These are phyloP conservation scores for Spergularia marina DNA, from an alignment of 148 eudicot species.

Conservation along the genomic window DNA sequence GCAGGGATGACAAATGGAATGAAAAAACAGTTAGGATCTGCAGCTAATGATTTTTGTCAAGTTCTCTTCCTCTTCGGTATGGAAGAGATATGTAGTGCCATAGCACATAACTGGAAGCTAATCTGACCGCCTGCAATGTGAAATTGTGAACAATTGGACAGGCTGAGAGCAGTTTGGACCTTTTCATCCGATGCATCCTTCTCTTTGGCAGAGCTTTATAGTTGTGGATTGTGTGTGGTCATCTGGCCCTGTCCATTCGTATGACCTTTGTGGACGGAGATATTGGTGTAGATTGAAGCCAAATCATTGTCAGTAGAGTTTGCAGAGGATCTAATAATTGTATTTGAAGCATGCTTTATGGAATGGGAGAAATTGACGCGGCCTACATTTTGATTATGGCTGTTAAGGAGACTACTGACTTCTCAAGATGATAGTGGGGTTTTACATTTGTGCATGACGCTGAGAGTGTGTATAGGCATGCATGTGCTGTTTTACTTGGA, in stretches of 20 bases:
- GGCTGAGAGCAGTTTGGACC: neutral
- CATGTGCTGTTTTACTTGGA: neutral
- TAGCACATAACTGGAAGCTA: neutral
- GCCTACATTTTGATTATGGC: neutral
- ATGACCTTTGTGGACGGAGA: neutral
- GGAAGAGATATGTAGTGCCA: neutral
- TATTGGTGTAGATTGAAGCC: neutral
- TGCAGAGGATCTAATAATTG: neutral
- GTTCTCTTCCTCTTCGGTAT: neutral
- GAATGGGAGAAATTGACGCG: neutral
- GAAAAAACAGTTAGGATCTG: neutral
- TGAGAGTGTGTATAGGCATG: neutral
- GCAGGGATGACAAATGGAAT: neutral
- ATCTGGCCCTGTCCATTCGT: neutral
- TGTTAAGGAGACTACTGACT: neutral
- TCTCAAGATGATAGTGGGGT: neutral
- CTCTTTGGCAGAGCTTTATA: neutral
- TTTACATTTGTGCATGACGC: neutral
- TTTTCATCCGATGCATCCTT: neutral
- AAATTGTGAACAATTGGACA: neutral
- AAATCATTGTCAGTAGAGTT: neutral
- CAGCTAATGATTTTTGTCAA: constrained; percentile 2
- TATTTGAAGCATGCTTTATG: neutral
- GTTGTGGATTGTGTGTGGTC: neutral
- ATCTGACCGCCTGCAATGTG: neutral